Percentiles rank a stretch among this genome's conserved stretches.
These are phyloP conservation scores for Solanum neorickii DNA, from an alignment of 257 asterid species.

Conservation along the genomic window DNA sequence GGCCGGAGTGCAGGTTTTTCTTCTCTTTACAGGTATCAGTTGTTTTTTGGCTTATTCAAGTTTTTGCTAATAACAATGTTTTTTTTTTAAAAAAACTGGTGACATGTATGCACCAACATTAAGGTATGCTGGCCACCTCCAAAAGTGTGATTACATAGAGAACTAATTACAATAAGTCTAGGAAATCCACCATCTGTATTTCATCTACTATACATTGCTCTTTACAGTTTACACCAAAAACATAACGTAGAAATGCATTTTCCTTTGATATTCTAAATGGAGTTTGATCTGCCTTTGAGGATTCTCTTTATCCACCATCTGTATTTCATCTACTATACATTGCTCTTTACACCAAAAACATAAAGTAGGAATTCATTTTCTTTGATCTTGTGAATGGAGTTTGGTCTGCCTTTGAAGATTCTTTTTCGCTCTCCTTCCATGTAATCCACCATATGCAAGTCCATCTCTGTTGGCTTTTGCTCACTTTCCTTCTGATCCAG, in stretches of 20 bases:
- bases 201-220: background rate
- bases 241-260: background rate
- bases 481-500: background rate
- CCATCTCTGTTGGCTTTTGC: background rate
- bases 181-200: background rate
- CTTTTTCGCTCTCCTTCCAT: background rate
- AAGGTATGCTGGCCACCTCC: no score
- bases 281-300: background rate
- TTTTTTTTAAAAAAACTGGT: no score
- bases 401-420: background rate
- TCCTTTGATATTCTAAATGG: background rate
- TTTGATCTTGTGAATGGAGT: background rate
- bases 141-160: background rate
- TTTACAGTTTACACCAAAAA: background rate
- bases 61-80: background rate
- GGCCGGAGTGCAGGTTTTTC: constrained; percentile 67
- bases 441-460: background rate
- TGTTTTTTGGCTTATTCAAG: background rate
- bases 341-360: background rate
- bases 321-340: background rate
- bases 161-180: background rate
- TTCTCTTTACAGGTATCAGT: constrained; percentile 73
- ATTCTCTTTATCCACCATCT: background rate
- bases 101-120: no score
- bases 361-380: background rate